Evolutionary conservation across 2,329 filamentous ascomycete species (phyloP).

Genomic region (Fusarium nematophilum): DNA sequence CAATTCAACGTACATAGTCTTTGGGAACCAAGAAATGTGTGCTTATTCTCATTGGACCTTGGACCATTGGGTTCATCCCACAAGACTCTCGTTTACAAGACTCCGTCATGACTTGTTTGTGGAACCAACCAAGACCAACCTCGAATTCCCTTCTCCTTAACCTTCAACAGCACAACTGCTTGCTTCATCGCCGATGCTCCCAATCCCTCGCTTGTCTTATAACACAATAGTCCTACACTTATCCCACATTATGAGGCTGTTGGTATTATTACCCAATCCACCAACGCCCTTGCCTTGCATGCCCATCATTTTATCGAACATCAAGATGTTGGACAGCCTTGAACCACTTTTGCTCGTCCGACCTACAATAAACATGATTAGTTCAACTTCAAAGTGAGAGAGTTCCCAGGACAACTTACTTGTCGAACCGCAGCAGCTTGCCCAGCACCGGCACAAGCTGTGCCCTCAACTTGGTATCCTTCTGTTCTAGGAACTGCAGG

Average conservation of each 20-base stretch:
- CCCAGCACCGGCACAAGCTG: slow-evolving; percentile 83
- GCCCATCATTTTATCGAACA: slow-evolving; percentile 43
- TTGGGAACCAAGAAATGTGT: too few relatives aligned
- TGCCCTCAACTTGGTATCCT: slow-evolving; percentile 78
- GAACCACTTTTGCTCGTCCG: slow-evolving; percentile 88
- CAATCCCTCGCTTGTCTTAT: background rate
- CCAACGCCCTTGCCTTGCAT: slow-evolving; percentile 25
- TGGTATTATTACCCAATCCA: slow-evolving; percentile 21
- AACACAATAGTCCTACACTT: slow-evolving; percentile 35
- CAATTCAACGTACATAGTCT: slow-evolving; percentile 12
- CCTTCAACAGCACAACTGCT: slow-evolving; percentile 13
- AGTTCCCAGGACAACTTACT: slow-evolving; percentile 60
- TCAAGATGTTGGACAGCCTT: slow-evolving; percentile 72
- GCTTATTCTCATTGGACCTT: too few relatives aligned
- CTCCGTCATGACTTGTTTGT: too few relatives aligned
- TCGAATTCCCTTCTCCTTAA: background rate
- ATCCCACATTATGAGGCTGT: slow-evolving; percentile 4
- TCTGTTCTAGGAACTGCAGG: slow-evolving; percentile 83
- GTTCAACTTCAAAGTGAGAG: background rate
- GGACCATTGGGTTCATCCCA: too few relatives aligned
- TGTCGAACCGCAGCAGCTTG: slow-evolving; percentile 81
- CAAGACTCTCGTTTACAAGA: too few relatives aligned
- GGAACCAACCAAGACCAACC: too few relatives aligned
- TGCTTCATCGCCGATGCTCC: background rate
- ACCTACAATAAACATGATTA: slow-evolving; percentile 45